Percentiles rank a stretch among this genome's conserved stretches.
Conservation (phyloP, 345 rosid species). For the Salix suchowensis region DNA sequence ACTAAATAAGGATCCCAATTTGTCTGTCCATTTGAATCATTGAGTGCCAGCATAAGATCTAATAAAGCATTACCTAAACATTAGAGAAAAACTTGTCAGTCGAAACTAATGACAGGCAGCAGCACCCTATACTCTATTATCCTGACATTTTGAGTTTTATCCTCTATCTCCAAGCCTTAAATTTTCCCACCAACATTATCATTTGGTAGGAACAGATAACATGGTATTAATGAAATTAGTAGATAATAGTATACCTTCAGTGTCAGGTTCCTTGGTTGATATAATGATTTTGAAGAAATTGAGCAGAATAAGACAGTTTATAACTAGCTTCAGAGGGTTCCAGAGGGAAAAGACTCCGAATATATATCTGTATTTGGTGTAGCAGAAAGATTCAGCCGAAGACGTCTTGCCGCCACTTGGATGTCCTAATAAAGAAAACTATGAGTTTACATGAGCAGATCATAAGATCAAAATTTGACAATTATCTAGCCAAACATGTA, state of each 20-base stretch:
- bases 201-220: background rate
- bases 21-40: constrained; percentile 43
- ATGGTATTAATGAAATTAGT: background rate
- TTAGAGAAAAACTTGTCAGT: constrained; percentile 5
- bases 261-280: constrained; percentile 53
- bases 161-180: no score
- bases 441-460: background rate
- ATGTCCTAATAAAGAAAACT: constrained; percentile 15
- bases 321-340: constrained; percentile 24
- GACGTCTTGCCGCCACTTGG: constrained; percentile 25
- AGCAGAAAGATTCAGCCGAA: constrained; percentile 5
- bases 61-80: constrained; percentile 68
- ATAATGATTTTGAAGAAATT: constrained; percentile 27
- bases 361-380: constrained; percentile 12
- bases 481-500: no score
- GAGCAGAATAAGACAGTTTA: constrained; percentile 38
- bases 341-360: constrained; percentile 23
- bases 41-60: constrained; percentile 48
- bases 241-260: constrained; percentile 52
- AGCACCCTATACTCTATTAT: background rate
- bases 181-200: background rate
- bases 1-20: constrained; percentile 62
- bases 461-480: no score
- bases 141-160: background rate
- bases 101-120: background rate